Percentiles rank a stretch among this genome's conserved stretches.
phyloP scores from a whole-genome alignment of 352 stramenopile genomes.

The Lagenidium giganteum region DNA sequence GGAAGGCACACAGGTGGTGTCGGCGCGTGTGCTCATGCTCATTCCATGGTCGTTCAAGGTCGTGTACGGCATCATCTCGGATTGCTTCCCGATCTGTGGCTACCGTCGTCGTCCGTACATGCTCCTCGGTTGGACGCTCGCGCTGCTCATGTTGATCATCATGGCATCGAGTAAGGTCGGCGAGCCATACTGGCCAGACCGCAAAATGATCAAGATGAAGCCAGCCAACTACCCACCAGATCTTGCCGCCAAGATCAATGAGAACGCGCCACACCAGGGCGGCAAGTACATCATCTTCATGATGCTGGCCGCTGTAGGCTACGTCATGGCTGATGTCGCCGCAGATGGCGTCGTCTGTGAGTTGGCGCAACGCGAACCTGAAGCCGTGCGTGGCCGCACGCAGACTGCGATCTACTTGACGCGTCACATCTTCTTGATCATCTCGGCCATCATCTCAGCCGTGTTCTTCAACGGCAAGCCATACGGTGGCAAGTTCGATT shows the following conservation, averaged over 20 bases:
- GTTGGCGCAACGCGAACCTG: constrained; percentile 11
- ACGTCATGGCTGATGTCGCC: constrained; percentile 18
- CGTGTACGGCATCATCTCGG: constrained; percentile 22
- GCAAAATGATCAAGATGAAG: constrained; percentile 6
- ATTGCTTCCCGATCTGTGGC: constrained; percentile 22
- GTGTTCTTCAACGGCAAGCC: constrained; percentile 21
- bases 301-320: constrained; percentile 23
- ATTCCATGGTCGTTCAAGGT: constrained; percentile 30
- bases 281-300: constrained; percentile 25
- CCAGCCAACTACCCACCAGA: constrained; percentile 6
- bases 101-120: constrained; percentile 33
- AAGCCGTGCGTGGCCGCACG: constrained; percentile 11
- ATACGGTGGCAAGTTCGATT: constrained; percentile 16
- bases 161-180: constrained; percentile 16
- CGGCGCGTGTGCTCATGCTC: constrained; percentile 14
- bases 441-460: constrained; percentile 16
- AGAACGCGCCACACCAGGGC: constrained; percentile 13
- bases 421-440: constrained; percentile 13
- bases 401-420: constrained; percentile 10
- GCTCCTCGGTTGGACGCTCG: constrained; percentile 24
- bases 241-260: constrained; percentile 10
- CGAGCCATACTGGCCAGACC: constrained; percentile 23
- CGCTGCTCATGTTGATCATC: constrained; percentile 7
- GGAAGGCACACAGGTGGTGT: constrained; percentile 16
- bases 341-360: constrained; percentile 9